Base-by-base conservation (phyloP, 148 eudicot genomes). In the Rhododendron williamsianum region DNA sequence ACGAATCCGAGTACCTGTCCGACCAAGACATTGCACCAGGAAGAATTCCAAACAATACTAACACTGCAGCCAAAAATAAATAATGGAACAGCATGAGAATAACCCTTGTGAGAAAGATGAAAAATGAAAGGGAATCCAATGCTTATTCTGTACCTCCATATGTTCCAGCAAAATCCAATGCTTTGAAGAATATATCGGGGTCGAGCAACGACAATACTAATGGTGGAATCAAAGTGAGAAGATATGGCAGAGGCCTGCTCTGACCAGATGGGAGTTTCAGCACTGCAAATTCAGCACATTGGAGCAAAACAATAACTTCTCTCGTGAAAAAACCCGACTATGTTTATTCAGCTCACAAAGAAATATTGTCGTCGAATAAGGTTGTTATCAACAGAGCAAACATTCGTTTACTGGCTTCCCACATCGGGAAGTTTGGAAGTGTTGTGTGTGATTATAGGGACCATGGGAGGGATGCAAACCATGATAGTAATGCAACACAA, bases 1-100 rank as follows among this genome's bases (percentile, higher is more conserved):
- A 86, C 7, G 94, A 92, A 49, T 88, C 85, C 10, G 91, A 87
- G 89, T 94, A 94, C 56, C 98, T 89, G 73, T 97, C 97, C 38
- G 97, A 91, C 99, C 99, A 95, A 23, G 95, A 87, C 98, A 97
- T 97, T 76, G 93, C 92, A 76, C 96, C 99, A 65, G 98, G 99
- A 84, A 97, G 93, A 89, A 95, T 56, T 80, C 99, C 99, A 86
- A 97, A 97, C 84, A 97, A 91, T 87, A 97, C 96, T 88, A 97
- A 67, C 69, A 94, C 99, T 97, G 85, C 89, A 89, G 41, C 76
- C 33, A 15, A 30, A 85, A n/a, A 25, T 4, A 33, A 1, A 5
- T 10, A 41, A 81, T 3, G 38, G 4, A 2, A 71, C 36, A 9
- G 16, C 3, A 69, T 11, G 74, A 12, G 30, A 23, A n/a, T n/a